These are phyloP conservation scores for Dryas drummondii DNA, from an alignment of 306 rosid species.

Conservation along the genomic window DNA sequence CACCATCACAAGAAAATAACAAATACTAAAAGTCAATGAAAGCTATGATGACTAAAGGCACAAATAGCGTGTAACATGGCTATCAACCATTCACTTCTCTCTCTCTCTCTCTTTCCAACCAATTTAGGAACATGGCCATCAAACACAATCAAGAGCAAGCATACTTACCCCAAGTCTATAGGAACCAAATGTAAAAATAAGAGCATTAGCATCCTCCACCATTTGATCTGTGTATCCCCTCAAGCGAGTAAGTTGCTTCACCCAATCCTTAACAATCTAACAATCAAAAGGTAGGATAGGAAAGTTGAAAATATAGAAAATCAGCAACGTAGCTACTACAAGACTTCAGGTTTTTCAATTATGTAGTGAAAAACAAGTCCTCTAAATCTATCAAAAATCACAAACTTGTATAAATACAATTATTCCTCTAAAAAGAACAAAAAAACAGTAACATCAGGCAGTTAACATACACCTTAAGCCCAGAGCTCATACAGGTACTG, in stretches of 20 bases:
- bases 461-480: not conserved
- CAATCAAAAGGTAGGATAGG: conserved; percentile 29
- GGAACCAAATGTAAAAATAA: conserved; percentile 86
- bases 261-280: conserved; percentile 87
- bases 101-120: not conserved
- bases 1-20: not conserved
- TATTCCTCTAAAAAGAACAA: not conserved
- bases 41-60: not conserved
- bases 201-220: conserved; percentile 88
- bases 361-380: not conserved
- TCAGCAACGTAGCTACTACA: not conserved
- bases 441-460: not conserved
- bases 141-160: conserved; percentile 6
- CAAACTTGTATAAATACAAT: not conserved
- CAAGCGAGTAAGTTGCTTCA: conserved; percentile 74
- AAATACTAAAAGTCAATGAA: not conserved
- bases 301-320: not conserved
- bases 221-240: conserved; percentile 92
- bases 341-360: not conserved
- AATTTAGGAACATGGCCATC: not conserved
- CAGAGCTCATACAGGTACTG: not conserved
- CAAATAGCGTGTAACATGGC: not conserved
- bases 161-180: conserved; percentile 77
- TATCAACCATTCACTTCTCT: too few relatives aligned
- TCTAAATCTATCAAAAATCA: not conserved